These are phyloP conservation scores for Amylostereum chailletii DNA, from an alignment of 1,284 basidiomycete species.

Conservation along the genomic window DNA sequence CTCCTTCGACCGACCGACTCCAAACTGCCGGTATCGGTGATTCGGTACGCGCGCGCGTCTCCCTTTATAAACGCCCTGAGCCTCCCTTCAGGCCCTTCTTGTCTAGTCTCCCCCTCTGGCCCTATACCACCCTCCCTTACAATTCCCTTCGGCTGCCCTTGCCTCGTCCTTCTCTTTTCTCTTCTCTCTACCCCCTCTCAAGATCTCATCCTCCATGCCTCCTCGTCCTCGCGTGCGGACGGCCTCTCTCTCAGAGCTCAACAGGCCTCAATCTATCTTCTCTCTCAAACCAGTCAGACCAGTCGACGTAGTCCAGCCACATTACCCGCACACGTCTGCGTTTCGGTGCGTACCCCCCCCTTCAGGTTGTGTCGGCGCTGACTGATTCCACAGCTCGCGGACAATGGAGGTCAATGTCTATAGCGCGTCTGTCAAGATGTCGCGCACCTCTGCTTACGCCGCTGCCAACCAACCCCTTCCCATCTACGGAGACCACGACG, in stretches of 20 bases:
- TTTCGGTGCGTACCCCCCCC: background rate
- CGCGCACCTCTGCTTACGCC: conserved; percentile 25
- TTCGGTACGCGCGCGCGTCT: too few species aligned
- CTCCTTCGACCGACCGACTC: too few species aligned
- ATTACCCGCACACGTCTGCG: background rate
- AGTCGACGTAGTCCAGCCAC: background rate
- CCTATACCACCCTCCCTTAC: too few species aligned
- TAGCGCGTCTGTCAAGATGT: conserved; percentile 47
- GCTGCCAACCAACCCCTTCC: conserved; percentile 33
- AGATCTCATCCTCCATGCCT: background rate
- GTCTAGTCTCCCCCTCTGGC: too few species aligned
- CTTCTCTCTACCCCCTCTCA: too few species aligned
- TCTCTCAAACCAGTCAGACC: background rate
- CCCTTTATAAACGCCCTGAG: too few species aligned
- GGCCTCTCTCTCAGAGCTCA: background rate
- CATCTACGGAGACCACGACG: conserved; percentile 52
- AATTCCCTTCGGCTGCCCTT: too few species aligned
- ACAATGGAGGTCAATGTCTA: conserved; percentile 52
- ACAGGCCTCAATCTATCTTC: background rate
- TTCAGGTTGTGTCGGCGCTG: conserved; percentile 1
- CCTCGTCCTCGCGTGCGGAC: background rate
- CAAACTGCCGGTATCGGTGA: too few species aligned
- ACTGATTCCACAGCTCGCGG: conserved; percentile 30
- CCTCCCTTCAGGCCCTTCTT: too few species aligned
- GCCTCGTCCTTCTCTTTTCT: too few species aligned